Evolutionary conservation across 495 filamentous ascomycete genomes (phyloP), one percentile per base, ranked within the genome.

Genomic region (Trichoderma virens): DNA sequence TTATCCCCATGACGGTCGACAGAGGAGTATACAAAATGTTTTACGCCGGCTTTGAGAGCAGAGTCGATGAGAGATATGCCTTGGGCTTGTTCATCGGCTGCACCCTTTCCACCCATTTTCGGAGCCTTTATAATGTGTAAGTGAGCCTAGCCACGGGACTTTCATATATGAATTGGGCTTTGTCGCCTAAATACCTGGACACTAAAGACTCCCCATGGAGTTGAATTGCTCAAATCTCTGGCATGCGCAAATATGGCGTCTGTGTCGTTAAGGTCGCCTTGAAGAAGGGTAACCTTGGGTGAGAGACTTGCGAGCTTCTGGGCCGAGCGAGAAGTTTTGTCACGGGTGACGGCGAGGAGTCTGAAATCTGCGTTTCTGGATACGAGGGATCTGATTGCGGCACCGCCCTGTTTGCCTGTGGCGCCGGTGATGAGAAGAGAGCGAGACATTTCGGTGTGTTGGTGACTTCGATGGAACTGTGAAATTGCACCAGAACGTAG

Each of bases 381-480:
- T 25, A 87, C 70, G 27, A 90, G 78, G 35, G 74, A 78, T 5
- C 76, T 73, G 67, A 90, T 78, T 28, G 87, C 70, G 4, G 82
- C 75, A 28, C 85, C 81, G 59, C 88, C 87, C 73, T 90, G 87
- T 65, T 85, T 87, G 70, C 86, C 86, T 1, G 85, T 90, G n/a
- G 83, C 87, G 11, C 86, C 86, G 14, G 82, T 83, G 39, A 90
- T 71, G 39, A 90, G 80, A 61, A 88, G 67, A 16, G 78, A 68
- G 11, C 69, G 68, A n/a, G 69, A 69, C 68, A 72, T 73, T n/a
- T n/a, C n/a, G 23, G 62, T 67, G 13, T 51, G n/a, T n/a, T n/a
- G n/a, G n/a, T n/a, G n/a, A n/a, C n/a, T n/a, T n/a, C n/a, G n/a
- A n/a, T n/a, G n/a, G n/a, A n/a, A n/a, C n/a, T n/a, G n/a, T n/a